These are phyloP conservation scores for Sugiyamaella novakii DNA, from an alignment of 1,139 yeast species.

Conservation along the genomic window DNA sequence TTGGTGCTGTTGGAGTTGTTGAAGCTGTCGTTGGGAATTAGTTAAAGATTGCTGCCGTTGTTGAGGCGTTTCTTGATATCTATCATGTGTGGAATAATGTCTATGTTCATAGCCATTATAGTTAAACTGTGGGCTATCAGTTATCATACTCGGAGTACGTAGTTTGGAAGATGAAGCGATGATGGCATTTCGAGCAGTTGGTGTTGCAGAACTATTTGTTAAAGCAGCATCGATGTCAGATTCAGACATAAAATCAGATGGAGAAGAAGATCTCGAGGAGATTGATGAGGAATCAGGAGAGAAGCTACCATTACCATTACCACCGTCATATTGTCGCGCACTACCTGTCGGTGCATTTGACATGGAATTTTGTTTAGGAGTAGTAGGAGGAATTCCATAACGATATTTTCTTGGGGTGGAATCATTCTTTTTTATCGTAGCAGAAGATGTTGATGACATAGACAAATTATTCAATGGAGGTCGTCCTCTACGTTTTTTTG, in stretches of 20 bases:
- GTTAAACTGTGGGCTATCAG: slow-evolving; percentile 6
- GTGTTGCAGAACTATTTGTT: slow-evolving; percentile 24
- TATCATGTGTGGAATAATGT: slow-evolving; percentile 1
- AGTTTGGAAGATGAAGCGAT: slow-evolving; percentile 5
- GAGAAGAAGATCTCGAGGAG: slow-evolving; percentile 40
- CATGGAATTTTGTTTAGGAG: slow-evolving; percentile 20
- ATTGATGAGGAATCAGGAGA: slow-evolving; percentile 38
- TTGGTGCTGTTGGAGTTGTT: not conserved
- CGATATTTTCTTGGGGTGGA: slow-evolving; percentile 10
- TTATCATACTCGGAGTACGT: slow-evolving; percentile 13
- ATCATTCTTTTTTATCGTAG: not conserved
- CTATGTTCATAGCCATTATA: slow-evolving; percentile 11
- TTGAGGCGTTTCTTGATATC: slow-evolving; percentile 10
- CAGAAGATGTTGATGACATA: slow-evolving; percentile 3
- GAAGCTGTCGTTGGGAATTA: not conserved
- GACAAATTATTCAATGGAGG: slow-evolving; percentile 5
- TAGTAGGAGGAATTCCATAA: slow-evolving; percentile 16
- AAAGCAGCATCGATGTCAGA: slow-evolving; percentile 36
- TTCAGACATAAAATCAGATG: slow-evolving; percentile 41
- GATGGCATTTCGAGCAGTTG: slow-evolving; percentile 14
- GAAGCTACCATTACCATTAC: slow-evolving; percentile 20
- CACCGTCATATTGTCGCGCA: slow-evolving; percentile 1
- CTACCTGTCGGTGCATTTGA: slow-evolving; percentile 12
- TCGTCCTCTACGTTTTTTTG: slow-evolving; percentile 14
- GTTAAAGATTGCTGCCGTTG: not conserved